phyloP scores from a whole-genome alignment of 2,329 filamentous ascomycete genomes.

The Colletotrichum trifolii region DNA sequence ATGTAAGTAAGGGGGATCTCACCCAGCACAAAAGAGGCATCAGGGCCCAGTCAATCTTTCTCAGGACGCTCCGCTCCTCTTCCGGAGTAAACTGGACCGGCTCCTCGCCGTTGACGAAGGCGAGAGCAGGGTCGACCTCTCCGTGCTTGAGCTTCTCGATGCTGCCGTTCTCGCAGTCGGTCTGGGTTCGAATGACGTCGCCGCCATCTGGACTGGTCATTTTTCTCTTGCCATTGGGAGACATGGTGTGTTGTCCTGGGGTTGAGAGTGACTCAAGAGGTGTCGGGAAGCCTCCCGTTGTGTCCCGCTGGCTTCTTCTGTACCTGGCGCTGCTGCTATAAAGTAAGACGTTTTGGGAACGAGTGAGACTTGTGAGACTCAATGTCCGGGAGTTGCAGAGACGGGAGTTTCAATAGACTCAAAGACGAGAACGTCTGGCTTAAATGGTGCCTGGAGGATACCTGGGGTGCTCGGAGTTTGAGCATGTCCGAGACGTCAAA shows the following conservation, averaged over 20 bases:
- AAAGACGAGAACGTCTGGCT: too few relatives aligned
- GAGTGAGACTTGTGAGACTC: too few relatives aligned
- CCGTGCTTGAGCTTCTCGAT: slow-evolving; percentile 30
- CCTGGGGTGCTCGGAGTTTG: slow-evolving; percentile 16
- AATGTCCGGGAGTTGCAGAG: background rate
- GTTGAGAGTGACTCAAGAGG: too few relatives aligned
- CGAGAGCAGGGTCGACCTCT: slow-evolving; percentile 29
- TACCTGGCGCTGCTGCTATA: too few relatives aligned
- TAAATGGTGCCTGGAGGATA: background rate
- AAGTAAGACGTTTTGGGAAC: too few relatives aligned
- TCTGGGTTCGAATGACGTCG: slow-evolving; percentile 26
- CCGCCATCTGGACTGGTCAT: slow-evolving; percentile 9
- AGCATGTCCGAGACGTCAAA: background rate
- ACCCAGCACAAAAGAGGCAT: slow-evolving; percentile 26
- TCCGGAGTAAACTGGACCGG: slow-evolving; percentile 32
- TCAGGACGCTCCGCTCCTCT: slow-evolving; percentile 19
- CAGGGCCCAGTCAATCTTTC: slow-evolving; percentile 27
- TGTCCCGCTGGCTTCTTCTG: too few relatives aligned
- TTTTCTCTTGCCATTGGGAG: slow-evolving; percentile 13
- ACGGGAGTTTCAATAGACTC: too few relatives aligned
- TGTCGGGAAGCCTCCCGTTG: too few relatives aligned
- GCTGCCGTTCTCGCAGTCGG: slow-evolving; percentile 31
- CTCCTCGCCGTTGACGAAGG: slow-evolving; percentile 28
- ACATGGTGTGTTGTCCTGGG: background rate
- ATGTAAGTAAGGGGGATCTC: background rate